Evolutionary conservation across 805 yeast species (phyloP), one percentile per base, ranked within the genome.

Genomic region (Deakozyma indianensis): DNA sequence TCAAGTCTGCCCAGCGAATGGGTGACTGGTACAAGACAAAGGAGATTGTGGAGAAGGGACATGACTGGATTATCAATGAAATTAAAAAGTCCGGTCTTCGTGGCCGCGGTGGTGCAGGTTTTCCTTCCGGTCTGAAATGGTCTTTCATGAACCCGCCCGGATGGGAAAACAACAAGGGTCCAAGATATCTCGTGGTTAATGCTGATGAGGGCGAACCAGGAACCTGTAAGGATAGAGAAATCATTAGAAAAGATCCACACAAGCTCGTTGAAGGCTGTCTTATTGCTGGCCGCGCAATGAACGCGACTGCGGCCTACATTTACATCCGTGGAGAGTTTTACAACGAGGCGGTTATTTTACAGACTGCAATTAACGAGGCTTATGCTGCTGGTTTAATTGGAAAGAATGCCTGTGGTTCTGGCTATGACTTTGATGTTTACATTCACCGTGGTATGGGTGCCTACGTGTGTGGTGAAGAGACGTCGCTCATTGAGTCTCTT

Each of bases 141-240:
- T 82, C 92, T 22, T 84, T 84, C 61, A 84, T 84, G 95, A 85
- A 85, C 66, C 95, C 95, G 41, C 95, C 95, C 46, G 92, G 92
- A 48, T 84, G 95, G 95, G 94, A 84, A 50, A 85, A 84, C 60
- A 84, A 84, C 65, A 67, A 66, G 15, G 95, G 95, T n/a, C 92
- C 95, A 50, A 75, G 94, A 58, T 83, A 83, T 61, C 72, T 85
- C 54, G 94, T 85, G 43, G 86, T 85, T 56, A 85, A 85, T 64
- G 95, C 95, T 46, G 95, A 85, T 68, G 95, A 85, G 67, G 95
- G 95, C 56, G 95, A 85, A 66, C 95, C 95, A 14, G 95, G 95
- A 50, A 85, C 95, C 44, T 85, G 95, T 66, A 85, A 85, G 67
- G 95, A 85, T 65, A 75, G 95, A 61, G 94, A 85, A 64, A 85